Conservation (phyloP, 2,329 filamentous ascomycete genomes). For the Ceratocystis cacaofunesta region DNA sequence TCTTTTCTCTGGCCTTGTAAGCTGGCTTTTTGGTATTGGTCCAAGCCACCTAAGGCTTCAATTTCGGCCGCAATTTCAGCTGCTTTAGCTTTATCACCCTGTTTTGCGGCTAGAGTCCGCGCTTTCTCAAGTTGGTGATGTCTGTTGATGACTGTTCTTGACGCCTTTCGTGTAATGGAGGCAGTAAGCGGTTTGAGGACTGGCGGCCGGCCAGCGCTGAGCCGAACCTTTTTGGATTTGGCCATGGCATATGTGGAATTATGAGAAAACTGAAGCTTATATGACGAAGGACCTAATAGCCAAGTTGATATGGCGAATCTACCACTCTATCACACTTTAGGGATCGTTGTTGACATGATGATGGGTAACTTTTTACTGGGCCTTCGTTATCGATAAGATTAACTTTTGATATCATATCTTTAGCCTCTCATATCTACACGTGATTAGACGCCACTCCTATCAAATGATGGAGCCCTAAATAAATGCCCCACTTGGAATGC, state of each 20-base stretch:
- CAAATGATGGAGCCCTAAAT: constrained; percentile 13
- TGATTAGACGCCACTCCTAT: neutral
- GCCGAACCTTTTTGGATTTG: constrained; percentile 21
- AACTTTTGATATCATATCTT: neutral
- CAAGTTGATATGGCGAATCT: neutral
- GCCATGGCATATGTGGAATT: constrained; percentile 21
- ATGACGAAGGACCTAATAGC: neutral
- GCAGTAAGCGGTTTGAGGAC: constrained; percentile 30
- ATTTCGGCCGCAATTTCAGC: constrained; percentile 38
- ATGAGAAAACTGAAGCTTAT: neutral
- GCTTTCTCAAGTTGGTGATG: constrained; percentile 52
- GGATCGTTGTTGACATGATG: no score
- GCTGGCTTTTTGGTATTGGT: constrained; percentile 51
- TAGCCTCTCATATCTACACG: neutral
- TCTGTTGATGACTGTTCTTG: constrained; percentile 47
- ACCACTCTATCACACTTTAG: neutral
- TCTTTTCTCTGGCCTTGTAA: constrained; percentile 52
- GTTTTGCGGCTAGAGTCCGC: constrained; percentile 37
- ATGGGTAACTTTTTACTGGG: constrained; percentile 14
- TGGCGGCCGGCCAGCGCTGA: constrained; percentile 37
- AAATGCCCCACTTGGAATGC: neutral
- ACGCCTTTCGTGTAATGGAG: constrained; percentile 47
- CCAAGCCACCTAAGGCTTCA: constrained; percentile 42
- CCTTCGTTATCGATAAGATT: constrained; percentile 7
- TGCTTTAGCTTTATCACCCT: constrained; percentile 37